phyloP scores from a whole-genome alignment of 2,329 filamentous ascomycete genomes.

The Exophiala sp. region DNA sequence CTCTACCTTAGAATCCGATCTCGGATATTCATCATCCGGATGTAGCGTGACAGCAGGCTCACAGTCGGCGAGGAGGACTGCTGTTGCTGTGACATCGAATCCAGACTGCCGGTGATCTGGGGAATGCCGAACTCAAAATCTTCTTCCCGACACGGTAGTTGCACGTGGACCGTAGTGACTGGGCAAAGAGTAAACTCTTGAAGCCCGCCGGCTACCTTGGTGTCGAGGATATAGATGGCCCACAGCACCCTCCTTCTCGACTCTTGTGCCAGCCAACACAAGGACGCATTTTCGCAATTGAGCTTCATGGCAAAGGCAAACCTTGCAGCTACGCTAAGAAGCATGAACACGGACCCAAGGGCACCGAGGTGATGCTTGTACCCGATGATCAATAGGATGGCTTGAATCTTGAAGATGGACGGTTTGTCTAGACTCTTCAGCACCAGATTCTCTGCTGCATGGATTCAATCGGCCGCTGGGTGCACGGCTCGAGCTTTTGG shows the following conservation, averaged over 20 bases:
- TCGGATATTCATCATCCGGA: constrained; percentile 9
- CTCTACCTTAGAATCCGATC: constrained; percentile 5
- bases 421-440: constrained; percentile 7
- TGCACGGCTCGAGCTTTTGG: neutral
- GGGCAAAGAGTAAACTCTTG: constrained; percentile 48
- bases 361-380: neutral
- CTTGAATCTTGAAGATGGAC: constrained; percentile 15
- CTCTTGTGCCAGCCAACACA: constrained; percentile 42
- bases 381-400: constrained; percentile 7
- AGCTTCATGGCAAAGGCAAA: constrained; percentile 49
- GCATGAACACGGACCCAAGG: constrained; percentile 9
- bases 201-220: constrained; percentile 46
- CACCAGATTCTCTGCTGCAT: constrained; percentile 5
- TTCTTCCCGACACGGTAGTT: constrained; percentile 50
- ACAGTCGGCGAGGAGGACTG: neutral
- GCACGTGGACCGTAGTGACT: constrained; percentile 43
- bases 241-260: constrained; percentile 48
- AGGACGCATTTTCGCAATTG: constrained; percentile 47
- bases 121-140: constrained; percentile 43
- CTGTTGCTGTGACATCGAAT: neutral
- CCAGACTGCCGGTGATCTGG: constrained; percentile 1
- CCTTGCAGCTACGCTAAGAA: constrained; percentile 3
- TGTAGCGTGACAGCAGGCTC: constrained; percentile 2
- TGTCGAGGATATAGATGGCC: constrained; percentile 49
- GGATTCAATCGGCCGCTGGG: neutral